A percentile compares a stretch with the other conserved stretches of the same genome.
Conservation (phyloP, 2,329 filamentous ascomycete genomes). For the Aspergillus ochraceus region DNA sequence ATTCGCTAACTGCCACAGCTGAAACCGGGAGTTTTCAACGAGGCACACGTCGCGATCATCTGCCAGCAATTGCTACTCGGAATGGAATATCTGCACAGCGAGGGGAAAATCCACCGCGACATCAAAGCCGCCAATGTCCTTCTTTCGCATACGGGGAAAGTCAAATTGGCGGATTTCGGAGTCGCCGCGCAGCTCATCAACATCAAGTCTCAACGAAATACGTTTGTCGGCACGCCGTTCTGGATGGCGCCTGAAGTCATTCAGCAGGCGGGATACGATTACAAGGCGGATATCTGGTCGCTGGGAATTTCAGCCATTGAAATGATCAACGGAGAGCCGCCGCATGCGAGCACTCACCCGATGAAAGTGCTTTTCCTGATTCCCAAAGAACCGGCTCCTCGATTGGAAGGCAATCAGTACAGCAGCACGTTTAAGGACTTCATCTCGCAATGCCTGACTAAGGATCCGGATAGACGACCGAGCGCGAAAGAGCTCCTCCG, state of each 20-base stretch:
- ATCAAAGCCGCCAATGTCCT: slow-evolving; percentile 96
- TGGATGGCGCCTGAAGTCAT: slow-evolving; percentile 98
- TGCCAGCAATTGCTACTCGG: slow-evolving; percentile 88
- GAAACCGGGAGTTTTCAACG: slow-evolving; percentile 84
- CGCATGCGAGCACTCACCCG: slow-evolving; percentile 78
- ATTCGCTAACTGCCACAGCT: slow-evolving; percentile 54
- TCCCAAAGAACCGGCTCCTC: slow-evolving; percentile 81
- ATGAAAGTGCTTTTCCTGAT: slow-evolving; percentile 95
- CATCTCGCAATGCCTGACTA: slow-evolving; percentile 83
- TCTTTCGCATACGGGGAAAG: slow-evolving; percentile 85
- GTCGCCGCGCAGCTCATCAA: slow-evolving; percentile 95
- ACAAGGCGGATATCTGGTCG: slow-evolving; percentile 93
- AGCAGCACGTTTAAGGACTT: slow-evolving; percentile 95
- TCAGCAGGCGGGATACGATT: slow-evolving; percentile 79
- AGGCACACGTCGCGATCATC: slow-evolving; percentile 89
- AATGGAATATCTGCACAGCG: slow-evolving; percentile 87
- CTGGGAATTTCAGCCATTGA: slow-evolving; percentile 90
- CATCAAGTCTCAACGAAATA: slow-evolving; percentile 96
- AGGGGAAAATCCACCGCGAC: slow-evolving; percentile 94
- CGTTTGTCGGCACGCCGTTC: slow-evolving; percentile 94
- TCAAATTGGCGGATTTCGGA: slow-evolving; percentile 96
- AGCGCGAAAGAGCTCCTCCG: slow-evolving; percentile 83
- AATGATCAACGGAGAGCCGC: slow-evolving; percentile 84
- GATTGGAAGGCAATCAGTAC: slow-evolving; percentile 76
- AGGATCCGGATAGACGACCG: slow-evolving; percentile 81